Evolutionary conservation across 2,329 filamentous ascomycete species (phyloP), one percentile per base, ranked within the genome.

Genomic region (Aspergillus niger): DNA sequence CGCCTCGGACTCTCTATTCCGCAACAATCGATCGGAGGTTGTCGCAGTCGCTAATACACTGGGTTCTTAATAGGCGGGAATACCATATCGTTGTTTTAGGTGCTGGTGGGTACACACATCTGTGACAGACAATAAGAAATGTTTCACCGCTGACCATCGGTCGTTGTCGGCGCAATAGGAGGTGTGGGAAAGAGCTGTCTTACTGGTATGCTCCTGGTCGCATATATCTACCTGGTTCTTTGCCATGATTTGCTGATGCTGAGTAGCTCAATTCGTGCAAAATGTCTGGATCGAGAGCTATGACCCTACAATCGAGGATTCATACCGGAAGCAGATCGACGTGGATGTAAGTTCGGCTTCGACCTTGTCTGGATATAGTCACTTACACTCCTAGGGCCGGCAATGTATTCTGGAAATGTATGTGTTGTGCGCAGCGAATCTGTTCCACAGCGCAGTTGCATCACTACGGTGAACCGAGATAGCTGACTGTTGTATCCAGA

Each of bases 221-320:
- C 15, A 11, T 5, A 30, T 32, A 15, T 17, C 30, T 13, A 11
- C 48, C 26, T 26, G 30, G n/a, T 24, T 22, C 10, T 17, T 24
- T 17, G 11, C 8, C 5, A 26, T 13, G 15, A 17, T 43, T 43
- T 20, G 52, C 63, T 67, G 38, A 65, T 60, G n/a, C 50, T 50
- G 43, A 41, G 26, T 71, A 92, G 92, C 92, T 71, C 92, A 96
- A 82, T 96, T 96, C 72, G 92, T 96, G 55, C 91, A 95, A 77
- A 93, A 95, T 79, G 90, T 96, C 70, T 96, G 92, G 91, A 94
- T 96, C 74, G 92, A 96, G 77, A 91, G 89, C 75, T 94, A 94
- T 75, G 91, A 94, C 78, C 91, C 91, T 47, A 94, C 91, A 64
- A 94, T 94, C 76, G 91, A 94, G 77, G 91, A 94, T 77, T 93